A percentile compares a stretch with the other conserved stretches of the same genome.
Evolutionary conservation across 148 eudicot species (phyloP).

Genomic region (Vaccinium corymbosum): DNA sequence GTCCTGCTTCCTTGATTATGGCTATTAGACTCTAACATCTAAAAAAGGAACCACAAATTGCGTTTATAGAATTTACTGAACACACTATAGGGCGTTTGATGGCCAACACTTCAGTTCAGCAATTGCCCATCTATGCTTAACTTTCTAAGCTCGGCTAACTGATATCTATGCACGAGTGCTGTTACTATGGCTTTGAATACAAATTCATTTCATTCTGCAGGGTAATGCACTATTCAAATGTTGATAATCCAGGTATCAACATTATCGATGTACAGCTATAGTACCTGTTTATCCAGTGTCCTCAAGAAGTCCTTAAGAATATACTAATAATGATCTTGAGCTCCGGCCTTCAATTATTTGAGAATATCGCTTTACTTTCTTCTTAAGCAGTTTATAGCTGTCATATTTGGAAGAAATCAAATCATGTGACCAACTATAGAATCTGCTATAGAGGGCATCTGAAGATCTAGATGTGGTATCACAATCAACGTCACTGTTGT

Average conservation of each 20-base stretch:
- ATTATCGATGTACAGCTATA: neutral
- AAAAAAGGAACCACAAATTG: too few relatives aligned
- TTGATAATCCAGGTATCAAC: neutral
- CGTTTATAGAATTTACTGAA: too few relatives aligned
- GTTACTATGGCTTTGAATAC: too few relatives aligned
- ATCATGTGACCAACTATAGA: neutral
- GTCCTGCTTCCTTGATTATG: too few relatives aligned
- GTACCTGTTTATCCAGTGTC: slow-evolving; percentile 19
- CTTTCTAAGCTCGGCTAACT: too few relatives aligned
- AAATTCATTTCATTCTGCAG: neutral
- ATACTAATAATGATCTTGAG: neutral
- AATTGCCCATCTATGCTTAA: too few relatives aligned
- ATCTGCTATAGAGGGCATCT: neutral
- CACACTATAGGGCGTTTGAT: too few relatives aligned
- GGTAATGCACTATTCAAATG: neutral
- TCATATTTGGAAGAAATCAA: slow-evolving; percentile 15
- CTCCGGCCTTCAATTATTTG: slow-evolving; percentile 15
- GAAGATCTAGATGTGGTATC: neutral
- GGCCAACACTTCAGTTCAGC: too few relatives aligned
- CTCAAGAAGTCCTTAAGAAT: slow-evolving; percentile 18
- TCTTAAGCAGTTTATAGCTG: slow-evolving; percentile 21
- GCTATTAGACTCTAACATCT: too few relatives aligned
- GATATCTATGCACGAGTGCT: too few relatives aligned
- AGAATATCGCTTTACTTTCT: slow-evolving; percentile 22
- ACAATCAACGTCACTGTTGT: neutral